Evolutionary conservation across 225 moss, liverwort and hornwort genomes (phyloP).

Genomic region (Rhytidiadelphus loreus): DNA sequence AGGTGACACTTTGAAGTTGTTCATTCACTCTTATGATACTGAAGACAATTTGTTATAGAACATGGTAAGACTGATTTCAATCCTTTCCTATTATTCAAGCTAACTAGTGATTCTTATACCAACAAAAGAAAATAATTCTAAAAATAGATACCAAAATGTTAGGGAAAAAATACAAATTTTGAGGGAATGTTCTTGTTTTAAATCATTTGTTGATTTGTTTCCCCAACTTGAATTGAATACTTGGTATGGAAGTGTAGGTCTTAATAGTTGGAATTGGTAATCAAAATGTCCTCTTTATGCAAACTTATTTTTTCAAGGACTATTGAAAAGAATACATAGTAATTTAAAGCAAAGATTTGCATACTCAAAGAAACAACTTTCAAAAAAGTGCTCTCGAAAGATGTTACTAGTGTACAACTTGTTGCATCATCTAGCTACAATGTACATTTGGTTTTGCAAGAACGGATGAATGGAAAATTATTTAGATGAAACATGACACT

Average conservation of each 20-base stretch:
- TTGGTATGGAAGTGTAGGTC: neutral
- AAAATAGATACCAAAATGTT: neutral
- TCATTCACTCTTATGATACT: neutral
- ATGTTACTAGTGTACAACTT: neutral
- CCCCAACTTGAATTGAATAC: neutral
- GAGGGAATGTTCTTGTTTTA: neutral
- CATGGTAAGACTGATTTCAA: neutral
- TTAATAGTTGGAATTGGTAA: fast-evolving
- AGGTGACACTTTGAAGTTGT: neutral
- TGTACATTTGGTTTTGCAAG: no score
- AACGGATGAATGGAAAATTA: no score
- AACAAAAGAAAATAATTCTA: neutral
- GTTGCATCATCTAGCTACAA: neutral
- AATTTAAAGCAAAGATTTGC: neutral
- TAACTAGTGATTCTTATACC: neutral
- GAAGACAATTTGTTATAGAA: neutral
- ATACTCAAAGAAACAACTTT: neutral
- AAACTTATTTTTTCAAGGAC: neutral
- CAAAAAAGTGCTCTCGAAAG: neutral
- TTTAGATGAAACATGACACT: no score
- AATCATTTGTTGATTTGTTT: neutral
- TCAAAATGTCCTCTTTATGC: neutral
- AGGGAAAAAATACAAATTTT: neutral
- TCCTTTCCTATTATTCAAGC: neutral
- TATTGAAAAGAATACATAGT: neutral